phyloP scores from a whole-genome alignment of 106 monocot genomes.

The Acorus gramineus region DNA sequence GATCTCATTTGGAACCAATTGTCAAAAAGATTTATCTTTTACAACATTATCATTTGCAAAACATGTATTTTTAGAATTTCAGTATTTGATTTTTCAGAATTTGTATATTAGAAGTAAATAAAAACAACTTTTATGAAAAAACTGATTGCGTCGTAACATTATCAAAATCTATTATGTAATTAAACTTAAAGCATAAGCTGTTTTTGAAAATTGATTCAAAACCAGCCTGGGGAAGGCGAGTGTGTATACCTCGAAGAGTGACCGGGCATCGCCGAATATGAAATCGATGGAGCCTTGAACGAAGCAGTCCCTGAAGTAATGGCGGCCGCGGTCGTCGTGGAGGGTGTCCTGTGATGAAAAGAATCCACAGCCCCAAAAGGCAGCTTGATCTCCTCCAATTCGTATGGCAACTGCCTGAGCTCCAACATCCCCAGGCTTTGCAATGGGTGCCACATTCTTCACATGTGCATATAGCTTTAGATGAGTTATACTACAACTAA shows the following conservation, averaged over 20 bases:
- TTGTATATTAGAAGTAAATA: no score
- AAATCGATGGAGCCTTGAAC: conserved; percentile 97
- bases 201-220: background rate
- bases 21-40: no score
- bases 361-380: conserved; percentile 96
- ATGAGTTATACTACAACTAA: no score
- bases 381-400: conserved; percentile 57
- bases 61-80: no score
- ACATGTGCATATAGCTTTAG: no score
- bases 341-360: conserved; percentile 90
- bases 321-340: conserved; percentile 73
- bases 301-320: conserved; percentile 85
- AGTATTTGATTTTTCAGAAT: no score
- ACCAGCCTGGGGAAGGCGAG: background rate
- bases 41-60: no score
- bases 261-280: conserved; percentile 79
- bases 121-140: no score
- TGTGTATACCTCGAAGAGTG: conserved; percentile 63
- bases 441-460: conserved; percentile 83
- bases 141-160: no score
- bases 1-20: no score
- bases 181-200: no score
- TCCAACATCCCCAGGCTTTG: conserved; percentile 57
- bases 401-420: conserved; percentile 85
- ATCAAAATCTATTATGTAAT: no score